Conservation (phyloP, 495 filamentous ascomycete species). For the Podospora bellae-mahoneyi region DNA sequence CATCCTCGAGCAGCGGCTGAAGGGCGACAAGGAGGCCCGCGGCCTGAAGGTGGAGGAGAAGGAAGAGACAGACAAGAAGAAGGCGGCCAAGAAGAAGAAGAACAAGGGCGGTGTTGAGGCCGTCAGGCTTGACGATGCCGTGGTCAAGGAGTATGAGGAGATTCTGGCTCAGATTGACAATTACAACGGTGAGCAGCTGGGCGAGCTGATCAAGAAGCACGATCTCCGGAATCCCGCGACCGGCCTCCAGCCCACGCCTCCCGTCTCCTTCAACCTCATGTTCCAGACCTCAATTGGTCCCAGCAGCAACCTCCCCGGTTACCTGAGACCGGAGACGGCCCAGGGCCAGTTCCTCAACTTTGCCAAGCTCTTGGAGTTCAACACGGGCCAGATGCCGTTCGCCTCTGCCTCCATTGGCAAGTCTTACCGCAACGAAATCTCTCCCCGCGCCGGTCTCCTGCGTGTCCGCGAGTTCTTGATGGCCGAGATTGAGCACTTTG, state of each 20-base stretch:
- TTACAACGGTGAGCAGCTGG: slow-evolving; percentile 68
- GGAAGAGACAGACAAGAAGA: slow-evolving; percentile 49
- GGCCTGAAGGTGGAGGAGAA: slow-evolving; percentile 68
- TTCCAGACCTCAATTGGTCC: slow-evolving; percentile 72
- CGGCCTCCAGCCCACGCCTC: slow-evolving; percentile 55
- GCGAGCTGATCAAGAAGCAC: slow-evolving; percentile 66
- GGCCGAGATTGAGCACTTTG: slow-evolving; percentile 81
- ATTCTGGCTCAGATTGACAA: slow-evolving; percentile 73
- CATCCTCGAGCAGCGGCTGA: slow-evolving; percentile 77
- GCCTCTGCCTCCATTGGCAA: slow-evolving; percentile 75
- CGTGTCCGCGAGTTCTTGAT: slow-evolving; percentile 78
- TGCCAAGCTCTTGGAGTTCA: slow-evolving; percentile 73
- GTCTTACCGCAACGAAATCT: slow-evolving; percentile 79
- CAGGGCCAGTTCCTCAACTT: slow-evolving; percentile 77
- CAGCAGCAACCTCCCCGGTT: slow-evolving; percentile 55
- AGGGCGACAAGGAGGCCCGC: slow-evolving; percentile 74
- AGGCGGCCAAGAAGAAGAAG: slow-evolving; percentile 52
- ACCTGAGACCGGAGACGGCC: slow-evolving; percentile 69
- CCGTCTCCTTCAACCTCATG: slow-evolving; percentile 77
- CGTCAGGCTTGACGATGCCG: slow-evolving; percentile 62
- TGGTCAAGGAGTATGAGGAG: slow-evolving; percentile 69
- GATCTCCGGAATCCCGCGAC: slow-evolving; percentile 65
- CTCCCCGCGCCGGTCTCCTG: slow-evolving; percentile 67
- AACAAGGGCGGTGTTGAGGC: slow-evolving; percentile 53
- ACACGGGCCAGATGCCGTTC: slow-evolving; percentile 70